Evolutionary conservation across 257 asterid species (phyloP).

Genomic region (Solanum ossicruentum): DNA sequence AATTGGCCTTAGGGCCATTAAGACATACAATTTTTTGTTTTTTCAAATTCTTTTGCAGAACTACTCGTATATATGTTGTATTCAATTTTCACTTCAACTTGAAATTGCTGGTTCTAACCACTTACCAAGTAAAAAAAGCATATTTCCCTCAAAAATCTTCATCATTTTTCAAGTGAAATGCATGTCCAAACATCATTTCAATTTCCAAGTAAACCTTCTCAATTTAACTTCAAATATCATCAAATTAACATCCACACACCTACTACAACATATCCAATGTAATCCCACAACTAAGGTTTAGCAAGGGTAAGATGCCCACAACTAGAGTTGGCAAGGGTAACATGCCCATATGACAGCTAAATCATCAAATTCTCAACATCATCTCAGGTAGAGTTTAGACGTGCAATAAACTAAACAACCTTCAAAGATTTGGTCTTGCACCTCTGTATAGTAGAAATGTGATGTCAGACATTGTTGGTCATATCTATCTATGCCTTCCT

Average conservation of each 20-base stretch:
- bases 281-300: not conserved
- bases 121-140: not conserved
- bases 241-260: not conserved
- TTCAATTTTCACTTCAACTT: not conserved
- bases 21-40: not conserved
- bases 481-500: not conserved
- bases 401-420: not conserved
- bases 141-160: not conserved
- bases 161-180: not conserved
- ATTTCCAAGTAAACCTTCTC: not conserved
- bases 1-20: not conserved
- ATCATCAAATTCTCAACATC: not conserved
- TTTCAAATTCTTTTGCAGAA: not conserved
- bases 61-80: not conserved
- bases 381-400: not conserved
- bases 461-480: not conserved
- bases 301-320: not conserved
- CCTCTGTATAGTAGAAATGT: not conserved
- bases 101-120: not conserved
- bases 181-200: not conserved
- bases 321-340: not conserved
- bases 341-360: not conserved
- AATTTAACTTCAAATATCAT: not conserved
- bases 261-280: not conserved
- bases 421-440: not conserved